These are phyloP conservation scores for Tolypocladium paradoxum DNA, from an alignment of 2,329 filamentous ascomycete genomes.

Conservation along the genomic window DNA sequence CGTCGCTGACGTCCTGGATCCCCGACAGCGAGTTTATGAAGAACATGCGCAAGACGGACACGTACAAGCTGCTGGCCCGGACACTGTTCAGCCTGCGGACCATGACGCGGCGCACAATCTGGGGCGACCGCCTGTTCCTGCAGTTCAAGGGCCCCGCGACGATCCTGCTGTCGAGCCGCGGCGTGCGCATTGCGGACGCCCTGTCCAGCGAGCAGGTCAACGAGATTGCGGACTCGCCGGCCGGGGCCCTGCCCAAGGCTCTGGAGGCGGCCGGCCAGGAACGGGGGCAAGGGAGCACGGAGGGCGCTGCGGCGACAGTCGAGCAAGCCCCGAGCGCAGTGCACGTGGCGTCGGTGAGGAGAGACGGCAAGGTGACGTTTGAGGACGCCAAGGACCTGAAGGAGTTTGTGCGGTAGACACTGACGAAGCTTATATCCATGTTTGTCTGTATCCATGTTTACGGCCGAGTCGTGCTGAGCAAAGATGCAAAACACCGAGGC, in stretches of 20 bases:
- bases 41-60: constrained; percentile 57
- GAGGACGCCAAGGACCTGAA: constrained; percentile 48
- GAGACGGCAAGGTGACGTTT: constrained; percentile 57
- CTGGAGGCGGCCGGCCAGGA: constrained; percentile 35
- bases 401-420: constrained; percentile 35
- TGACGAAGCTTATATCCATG: neutral
- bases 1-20: constrained; percentile 53
- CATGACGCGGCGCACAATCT: constrained; percentile 69
- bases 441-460: neutral
- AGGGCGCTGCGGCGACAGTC: constrained; percentile 13
- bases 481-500: neutral
- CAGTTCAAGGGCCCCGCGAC: constrained; percentile 81
- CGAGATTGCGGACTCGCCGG: constrained; percentile 75
- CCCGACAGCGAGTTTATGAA: constrained; percentile 64
- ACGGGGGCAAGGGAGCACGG: constrained; percentile 13
- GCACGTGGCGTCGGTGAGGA: constrained; percentile 44
- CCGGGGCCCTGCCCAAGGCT: constrained; percentile 56
- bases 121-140: constrained; percentile 88
- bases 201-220: constrained; percentile 72
- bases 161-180: constrained; percentile 81
- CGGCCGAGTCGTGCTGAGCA: neutral
- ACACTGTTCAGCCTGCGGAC: constrained; percentile 62
- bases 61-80: constrained; percentile 61
- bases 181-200: constrained; percentile 64
- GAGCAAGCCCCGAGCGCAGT: constrained; percentile 32